Evolutionary conservation across 2,329 filamentous ascomycete genomes (phyloP), one percentile per base, ranked within the genome.

Genomic region (Pyrenophora teres): DNA sequence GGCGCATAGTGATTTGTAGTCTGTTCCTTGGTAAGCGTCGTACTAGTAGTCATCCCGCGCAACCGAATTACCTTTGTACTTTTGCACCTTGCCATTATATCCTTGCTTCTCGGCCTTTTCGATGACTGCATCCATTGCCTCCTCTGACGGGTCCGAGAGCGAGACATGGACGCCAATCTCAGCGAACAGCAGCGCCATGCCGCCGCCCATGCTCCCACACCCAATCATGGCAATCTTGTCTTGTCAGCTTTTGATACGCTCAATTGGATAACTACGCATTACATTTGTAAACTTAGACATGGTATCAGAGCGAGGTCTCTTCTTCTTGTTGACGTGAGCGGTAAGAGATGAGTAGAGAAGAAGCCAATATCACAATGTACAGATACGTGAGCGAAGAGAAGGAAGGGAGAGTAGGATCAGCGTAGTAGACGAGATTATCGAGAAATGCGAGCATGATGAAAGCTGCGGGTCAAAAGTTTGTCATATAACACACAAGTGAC

Each of bases 171-270:
- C 71, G 27, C 78, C 81, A 39, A 81, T 74, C 57, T 86, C 83
- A 13, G 82, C 82, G 53, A 85, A 81, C 3, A 85, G 75, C 12
- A 86, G 71, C 8, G 81, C 77, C 78, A 86, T 82, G 50, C 79
- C 81, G 3, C 78, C 79, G n/a, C 83, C 84, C 81, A 85, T 87
- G 59, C 77, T 80, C 4, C 83, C 83, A 15, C 78, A 81, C 18
- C 81, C 82, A 33, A 85, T 78, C 74, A 85, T 81, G 43, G 80
- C 82, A 54, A 85, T 70, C 77, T 81, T 41, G 1, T n/a, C 0
- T 27, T 13, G n/a, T 64, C 9, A 64, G 53, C 9, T 16, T 30
- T 4, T n/a, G 6, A 2, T n/a, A 0, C 10, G 5, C 8, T 1
- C 10, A 6, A 9, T 37, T 2, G 18, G 7, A 31, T 7, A 16